Base-by-base conservation (phyloP, 2,329 filamentous ascomycete species). In the Colletotrichum salicis region DNA sequence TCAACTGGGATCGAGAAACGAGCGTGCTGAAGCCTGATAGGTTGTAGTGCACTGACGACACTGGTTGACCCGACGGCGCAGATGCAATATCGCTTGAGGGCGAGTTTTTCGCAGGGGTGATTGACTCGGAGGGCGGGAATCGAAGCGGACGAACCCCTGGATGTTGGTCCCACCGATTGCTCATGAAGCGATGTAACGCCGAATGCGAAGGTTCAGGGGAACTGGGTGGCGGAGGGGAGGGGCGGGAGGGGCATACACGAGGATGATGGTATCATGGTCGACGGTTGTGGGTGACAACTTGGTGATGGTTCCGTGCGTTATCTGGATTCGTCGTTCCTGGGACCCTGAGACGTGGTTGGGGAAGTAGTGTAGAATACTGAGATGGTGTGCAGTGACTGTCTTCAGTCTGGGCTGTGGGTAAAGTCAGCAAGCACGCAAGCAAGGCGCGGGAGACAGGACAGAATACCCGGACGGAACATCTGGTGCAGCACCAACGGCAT, bases 171-270 rank as follows among this genome's bases (percentile, higher is more conserved):
- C 65, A 64, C 70, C 59, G 70, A 71, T 69, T 51, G 59, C 59
- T 45, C 58, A 35, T 69, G 55, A 33, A 33, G 52, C 69, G 64
- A 71, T 69, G 64, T 71, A 59, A 71, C 64, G 19, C 35, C 55
- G 35, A 56, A 59, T 31, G 35, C 27, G 35, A 48, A 61, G 62
- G 58, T 59, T 63, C 69, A 71, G 64, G 69, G 51, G 58, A 59
- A 41, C 7, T 24, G 13, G 51, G 64, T 67, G 64, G 63, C 64
- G 68, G 57, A 48, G 56, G 63, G 29, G 7, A 10, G 31, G 10
- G 13, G 8, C 35, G n/a, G 27, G 35, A 27, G 35, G 52, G 62
- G 62, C 52, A 41, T 33, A 67, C 57, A 71, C 57, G 64, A 71
- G 45, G 37, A 12, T 4, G 24, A 58, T 22, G 22, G 29, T 41